Percentiles rank a stretch among this genome's conserved stretches.
These are phyloP conservation scores for Cylindrotheca fusiformis DNA, from an alignment of 108 stramenopile genomes.

Conservation along the genomic window DNA sequence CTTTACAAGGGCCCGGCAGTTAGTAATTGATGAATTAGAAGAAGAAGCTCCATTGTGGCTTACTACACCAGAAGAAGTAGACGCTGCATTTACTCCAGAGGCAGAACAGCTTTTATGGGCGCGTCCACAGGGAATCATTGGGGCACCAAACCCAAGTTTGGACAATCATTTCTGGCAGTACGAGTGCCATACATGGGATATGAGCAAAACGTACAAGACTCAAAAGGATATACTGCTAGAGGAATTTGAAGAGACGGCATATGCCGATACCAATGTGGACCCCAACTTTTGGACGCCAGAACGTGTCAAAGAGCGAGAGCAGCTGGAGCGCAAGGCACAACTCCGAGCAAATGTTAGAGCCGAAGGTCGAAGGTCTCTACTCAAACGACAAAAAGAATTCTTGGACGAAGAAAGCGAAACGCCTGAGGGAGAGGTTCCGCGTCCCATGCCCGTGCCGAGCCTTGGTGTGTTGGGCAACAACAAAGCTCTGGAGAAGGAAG, in stretches of 20 bases:
- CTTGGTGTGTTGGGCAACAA: slow-evolving; percentile 63
- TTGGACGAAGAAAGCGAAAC: slow-evolving; percentile 54
- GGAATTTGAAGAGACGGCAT: slow-evolving; percentile 56
- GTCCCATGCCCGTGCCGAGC: slow-evolving; percentile 61
- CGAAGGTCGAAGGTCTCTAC: slow-evolving; percentile 59
- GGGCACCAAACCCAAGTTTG: slow-evolving; percentile 68
- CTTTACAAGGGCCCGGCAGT: slow-evolving; percentile 52
- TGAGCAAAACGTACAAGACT: slow-evolving; percentile 64
- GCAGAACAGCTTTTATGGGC: slow-evolving; percentile 74
- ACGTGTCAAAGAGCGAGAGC: slow-evolving; percentile 41
- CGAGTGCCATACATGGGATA: slow-evolving; percentile 71
- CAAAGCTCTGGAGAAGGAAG: slow-evolving; percentile 77
- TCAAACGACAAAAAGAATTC: slow-evolving; percentile 66
- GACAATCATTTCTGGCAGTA: slow-evolving; percentile 81
- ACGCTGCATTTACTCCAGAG: slow-evolving; percentile 62
- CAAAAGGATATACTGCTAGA: slow-evolving; percentile 58
- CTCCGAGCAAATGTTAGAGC: slow-evolving; percentile 67
- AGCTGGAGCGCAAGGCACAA: slow-evolving; percentile 65
- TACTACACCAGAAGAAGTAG: slow-evolving; percentile 78
- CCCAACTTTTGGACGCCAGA: slow-evolving; percentile 71
- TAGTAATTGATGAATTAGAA: slow-evolving; percentile 76
- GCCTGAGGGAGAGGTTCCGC: slow-evolving; percentile 46
- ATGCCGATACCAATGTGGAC: slow-evolving; percentile 66
- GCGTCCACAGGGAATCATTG: slow-evolving; percentile 59
- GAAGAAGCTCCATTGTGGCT: slow-evolving; percentile 73